Evolutionary conservation across 441 rosid genomes (phyloP).

Genomic region (Dalechampia spathulata): DNA sequence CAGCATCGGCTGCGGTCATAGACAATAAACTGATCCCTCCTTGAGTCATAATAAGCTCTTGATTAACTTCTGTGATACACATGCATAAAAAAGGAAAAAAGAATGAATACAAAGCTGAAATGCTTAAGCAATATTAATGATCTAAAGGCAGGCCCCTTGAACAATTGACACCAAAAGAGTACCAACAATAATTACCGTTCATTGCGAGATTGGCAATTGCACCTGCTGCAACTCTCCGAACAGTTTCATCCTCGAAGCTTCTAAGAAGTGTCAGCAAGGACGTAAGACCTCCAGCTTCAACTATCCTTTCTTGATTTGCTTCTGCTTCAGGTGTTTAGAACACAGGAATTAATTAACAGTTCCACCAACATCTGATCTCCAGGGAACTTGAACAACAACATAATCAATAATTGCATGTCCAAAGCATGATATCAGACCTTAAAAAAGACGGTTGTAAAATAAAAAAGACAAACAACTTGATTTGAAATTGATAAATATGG

Average conservation of each 20-base stretch:
- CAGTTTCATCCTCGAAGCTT: constrained; percentile 92
- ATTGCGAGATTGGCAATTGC: constrained; percentile 99
- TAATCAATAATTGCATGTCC: neutral
- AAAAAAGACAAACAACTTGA: too few species aligned
- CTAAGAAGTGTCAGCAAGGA: constrained; percentile 92
- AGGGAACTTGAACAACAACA: neutral
- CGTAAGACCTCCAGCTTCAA: constrained; percentile 95
- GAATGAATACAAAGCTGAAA: too few species aligned
- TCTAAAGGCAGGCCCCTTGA: neutral
- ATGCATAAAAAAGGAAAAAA: too few species aligned
- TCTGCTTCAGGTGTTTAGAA: constrained; percentile 39
- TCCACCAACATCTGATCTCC: neutral
- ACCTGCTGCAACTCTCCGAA: constrained; percentile 97
- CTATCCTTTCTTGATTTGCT: constrained; percentile 86
- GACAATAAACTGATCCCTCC: constrained; percentile 88
- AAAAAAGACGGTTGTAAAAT: too few species aligned
- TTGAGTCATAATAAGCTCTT: constrained; percentile 84
- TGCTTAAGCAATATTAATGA: neutral
- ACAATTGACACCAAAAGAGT: constrained; percentile 7
- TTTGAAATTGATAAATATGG: too few species aligned
- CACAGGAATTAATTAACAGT: constrained; percentile 2
- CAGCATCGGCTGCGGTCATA: constrained; percentile 80
- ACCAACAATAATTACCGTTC: constrained; percentile 53
- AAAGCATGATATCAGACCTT: too few species aligned
- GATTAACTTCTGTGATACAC: constrained; percentile 72